These are phyloP conservation scores for Macroventuria anomochaeta DNA, from an alignment of 2,329 filamentous ascomycete species.

Conservation along the genomic window DNA sequence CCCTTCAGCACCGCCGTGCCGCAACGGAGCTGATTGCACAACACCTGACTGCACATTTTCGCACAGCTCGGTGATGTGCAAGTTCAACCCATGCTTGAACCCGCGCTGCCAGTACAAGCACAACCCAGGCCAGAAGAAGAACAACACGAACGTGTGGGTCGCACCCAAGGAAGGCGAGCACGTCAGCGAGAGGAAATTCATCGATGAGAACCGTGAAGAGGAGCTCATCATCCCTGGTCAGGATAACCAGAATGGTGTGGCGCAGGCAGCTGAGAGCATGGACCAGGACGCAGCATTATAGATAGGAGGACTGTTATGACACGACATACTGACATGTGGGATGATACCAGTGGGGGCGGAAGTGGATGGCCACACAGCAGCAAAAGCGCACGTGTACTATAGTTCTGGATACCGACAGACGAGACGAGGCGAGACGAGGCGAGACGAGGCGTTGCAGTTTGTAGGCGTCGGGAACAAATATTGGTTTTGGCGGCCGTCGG, in stretches of 20 bases:
- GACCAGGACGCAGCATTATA: conserved; percentile 31
- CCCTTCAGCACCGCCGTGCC: conserved; percentile 83
- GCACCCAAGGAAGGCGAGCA: conserved; percentile 63
- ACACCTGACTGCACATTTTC: conserved; percentile 86
- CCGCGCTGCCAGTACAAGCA: conserved; percentile 88
- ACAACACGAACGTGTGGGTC: conserved; percentile 86
- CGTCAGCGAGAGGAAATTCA: conserved; percentile 88
- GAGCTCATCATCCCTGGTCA: conserved; percentile 73
- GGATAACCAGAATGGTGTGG: conserved; percentile 17
- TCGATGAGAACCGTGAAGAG: conserved; percentile 71
- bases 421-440: not conserved
- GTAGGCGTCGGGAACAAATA: conserved; percentile 8
- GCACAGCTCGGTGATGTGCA: conserved; percentile 84
- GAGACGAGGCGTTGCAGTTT: not conserved
- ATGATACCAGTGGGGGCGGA: conserved; percentile 26
- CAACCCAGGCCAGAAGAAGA: conserved; percentile 81
- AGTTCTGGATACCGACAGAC: conserved; percentile 26
- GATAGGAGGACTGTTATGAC: not conserved
- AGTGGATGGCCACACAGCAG: conserved; percentile 8
- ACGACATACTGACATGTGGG: not conserved
- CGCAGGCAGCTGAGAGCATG: conserved; percentile 24
- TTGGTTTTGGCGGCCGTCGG: conserved; percentile 21
- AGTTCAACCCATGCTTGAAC: conserved; percentile 90
- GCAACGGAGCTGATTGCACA: conserved; percentile 88
- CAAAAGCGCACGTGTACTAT: conserved; percentile 35